These are phyloP conservation scores for Phaeodactylum tricornutum DNA, from an alignment of 108 stramenopile species.

Conservation along the genomic window DNA sequence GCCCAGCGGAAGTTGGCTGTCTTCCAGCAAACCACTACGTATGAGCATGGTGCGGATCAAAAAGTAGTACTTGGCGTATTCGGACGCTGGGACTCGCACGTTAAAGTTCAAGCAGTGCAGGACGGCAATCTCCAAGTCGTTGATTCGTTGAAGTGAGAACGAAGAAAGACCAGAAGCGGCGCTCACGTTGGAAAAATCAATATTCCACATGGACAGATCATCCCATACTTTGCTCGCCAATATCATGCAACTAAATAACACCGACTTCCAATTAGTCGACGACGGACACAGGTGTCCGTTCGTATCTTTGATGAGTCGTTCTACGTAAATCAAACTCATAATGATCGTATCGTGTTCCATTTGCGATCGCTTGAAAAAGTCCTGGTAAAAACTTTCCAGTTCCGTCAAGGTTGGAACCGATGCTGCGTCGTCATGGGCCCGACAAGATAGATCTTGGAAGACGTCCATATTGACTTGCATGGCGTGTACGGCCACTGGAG, in stretches of 20 bases:
- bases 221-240: conserved; percentile 91
- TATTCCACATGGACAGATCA: conserved; percentile 91
- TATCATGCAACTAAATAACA: conserved; percentile 78
- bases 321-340: conserved; percentile 91
- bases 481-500: background rate
- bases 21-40: conserved; percentile 47
- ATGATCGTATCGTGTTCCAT: conserved; percentile 95
- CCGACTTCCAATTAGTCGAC: conserved; percentile 75
- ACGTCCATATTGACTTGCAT: conserved; percentile 1
- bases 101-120: conserved; percentile 65
- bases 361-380: conserved; percentile 69
- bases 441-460: conserved; percentile 2
- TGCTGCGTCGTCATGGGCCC: background rate
- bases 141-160: conserved; percentile 82
- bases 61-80: conserved; percentile 98
- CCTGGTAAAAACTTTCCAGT: conserved; percentile 66
- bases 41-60: conserved; percentile 80
- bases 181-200: conserved; percentile 50
- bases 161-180: conserved; percentile 12
- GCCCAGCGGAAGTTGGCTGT: conserved; percentile 13
- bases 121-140: conserved; percentile 82
- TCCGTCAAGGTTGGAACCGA: conserved; percentile 50
- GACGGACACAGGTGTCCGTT: conserved; percentile 56
- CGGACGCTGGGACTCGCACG: conserved; percentile 82
- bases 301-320: conserved; percentile 87